These are phyloP conservation scores for Axilococcus clingmanii DNA, from an alignment of 139 green algal species.

Conservation along the genomic window DNA sequence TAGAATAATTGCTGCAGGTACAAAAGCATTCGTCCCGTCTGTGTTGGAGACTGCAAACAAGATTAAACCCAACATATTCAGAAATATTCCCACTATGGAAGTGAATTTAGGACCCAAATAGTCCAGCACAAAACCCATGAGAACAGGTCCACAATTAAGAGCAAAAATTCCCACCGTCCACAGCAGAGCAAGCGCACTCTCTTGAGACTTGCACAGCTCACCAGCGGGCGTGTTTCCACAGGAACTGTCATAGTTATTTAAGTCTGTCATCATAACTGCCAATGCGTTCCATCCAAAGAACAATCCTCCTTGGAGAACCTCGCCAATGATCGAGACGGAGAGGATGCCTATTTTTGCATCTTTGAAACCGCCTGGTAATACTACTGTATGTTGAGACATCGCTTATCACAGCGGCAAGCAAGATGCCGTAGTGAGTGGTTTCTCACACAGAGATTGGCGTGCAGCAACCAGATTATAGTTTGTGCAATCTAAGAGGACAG, in stretches of 20 bases:
- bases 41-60: slow-evolving; percentile 34
- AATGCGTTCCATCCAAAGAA: slow-evolving; percentile 51
- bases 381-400: too few species aligned
- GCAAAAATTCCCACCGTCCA: slow-evolving; percentile 53
- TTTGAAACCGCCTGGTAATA: slow-evolving; percentile 3
- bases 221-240: slow-evolving; percentile 12
- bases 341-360: slow-evolving; percentile 13
- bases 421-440: too few species aligned
- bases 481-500: too few species aligned
- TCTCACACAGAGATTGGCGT: too few species aligned
- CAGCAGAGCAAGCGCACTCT: slow-evolving; percentile 38
- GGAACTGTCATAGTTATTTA: slow-evolving; percentile 21
- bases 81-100: slow-evolving; percentile 29
- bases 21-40: slow-evolving; percentile 15
- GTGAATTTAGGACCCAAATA: slow-evolving; percentile 45
- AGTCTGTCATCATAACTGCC: slow-evolving; percentile 32
- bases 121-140: slow-evolving; percentile 45
- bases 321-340: slow-evolving; percentile 21
- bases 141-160: slow-evolving; percentile 47
- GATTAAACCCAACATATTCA: slow-evolving; percentile 43
- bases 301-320: slow-evolving; percentile 40
- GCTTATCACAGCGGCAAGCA: too few species aligned
- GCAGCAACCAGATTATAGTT: too few species aligned
- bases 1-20: slow-evolving; percentile 37
- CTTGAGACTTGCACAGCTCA: slow-evolving; percentile 28